Evolutionary conservation across 345 rosid genomes (phyloP).

Genomic region (Syzygium jambos): DNA sequence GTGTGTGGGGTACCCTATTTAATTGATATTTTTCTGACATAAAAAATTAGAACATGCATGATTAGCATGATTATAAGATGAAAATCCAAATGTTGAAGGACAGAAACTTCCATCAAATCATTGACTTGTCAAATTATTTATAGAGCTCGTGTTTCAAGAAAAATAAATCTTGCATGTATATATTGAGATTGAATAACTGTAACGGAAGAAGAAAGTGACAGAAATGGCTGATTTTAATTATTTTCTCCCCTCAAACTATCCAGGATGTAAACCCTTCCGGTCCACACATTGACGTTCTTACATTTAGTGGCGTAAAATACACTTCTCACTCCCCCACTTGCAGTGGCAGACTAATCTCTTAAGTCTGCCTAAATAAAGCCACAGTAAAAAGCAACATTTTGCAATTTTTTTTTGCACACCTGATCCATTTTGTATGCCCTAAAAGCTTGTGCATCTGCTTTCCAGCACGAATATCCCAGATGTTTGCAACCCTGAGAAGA

Average conservation of each 20-base stretch:
- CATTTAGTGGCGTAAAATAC: neutral
- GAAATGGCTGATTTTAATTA: neutral
- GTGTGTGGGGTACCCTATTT: neutral
- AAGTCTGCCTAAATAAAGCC: neutral
- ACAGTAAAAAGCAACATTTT: neutral
- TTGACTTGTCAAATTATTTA: neutral
- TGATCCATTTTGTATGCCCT: conserved; percentile 95
- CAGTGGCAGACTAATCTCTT: neutral
- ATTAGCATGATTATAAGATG: neutral
- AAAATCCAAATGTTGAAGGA: neutral
- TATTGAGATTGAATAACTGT: neutral
- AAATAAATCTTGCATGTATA: neutral
- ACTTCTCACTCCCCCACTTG: neutral
- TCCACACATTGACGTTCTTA: neutral
- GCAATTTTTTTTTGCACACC: conserved; percentile 41
- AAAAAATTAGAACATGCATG: neutral
- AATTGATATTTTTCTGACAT: neutral
- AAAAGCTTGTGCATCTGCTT: conserved; percentile 93
- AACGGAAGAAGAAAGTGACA: neutral
- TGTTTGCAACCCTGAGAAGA: conserved; percentile 67
- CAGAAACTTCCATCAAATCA: neutral
- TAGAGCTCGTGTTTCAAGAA: neutral
- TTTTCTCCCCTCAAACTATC: neutral
- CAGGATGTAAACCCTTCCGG: neutral
- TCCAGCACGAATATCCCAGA: conserved; percentile 98